Evolutionary conservation across 352 stramenopile genomes (phyloP).

Genomic region (Phytophthora boehmeriae): DNA sequence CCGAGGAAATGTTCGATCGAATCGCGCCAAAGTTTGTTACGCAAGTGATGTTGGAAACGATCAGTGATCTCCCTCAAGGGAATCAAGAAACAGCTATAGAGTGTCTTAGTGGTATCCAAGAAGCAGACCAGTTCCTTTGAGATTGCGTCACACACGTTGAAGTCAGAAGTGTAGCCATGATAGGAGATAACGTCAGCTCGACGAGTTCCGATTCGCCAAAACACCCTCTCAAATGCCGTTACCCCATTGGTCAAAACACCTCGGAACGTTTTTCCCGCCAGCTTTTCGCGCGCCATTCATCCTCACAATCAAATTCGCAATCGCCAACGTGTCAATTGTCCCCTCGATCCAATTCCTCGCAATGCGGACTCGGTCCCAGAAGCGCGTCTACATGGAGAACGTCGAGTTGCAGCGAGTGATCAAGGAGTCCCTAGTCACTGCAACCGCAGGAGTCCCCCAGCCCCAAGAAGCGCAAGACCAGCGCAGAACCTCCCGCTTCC

Average conservation of each 20-base stretch:
- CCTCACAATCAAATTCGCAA: constrained; percentile 25
- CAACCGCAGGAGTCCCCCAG: constrained; percentile 11
- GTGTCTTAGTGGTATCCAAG: too few relatives aligned
- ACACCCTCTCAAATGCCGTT: neutral
- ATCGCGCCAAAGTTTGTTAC: too few relatives aligned
- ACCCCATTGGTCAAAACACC: constrained; percentile 16
- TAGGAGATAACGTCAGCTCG: too few relatives aligned
- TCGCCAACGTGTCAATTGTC: neutral
- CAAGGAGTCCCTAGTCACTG: neutral
- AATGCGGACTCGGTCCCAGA: constrained; percentile 38
- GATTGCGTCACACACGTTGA: neutral
- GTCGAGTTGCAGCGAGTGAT: constrained; percentile 15
- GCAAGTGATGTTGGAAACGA: too few relatives aligned
- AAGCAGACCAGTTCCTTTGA: too few relatives aligned
- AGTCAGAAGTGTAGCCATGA: neutral
- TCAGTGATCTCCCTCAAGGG: too few relatives aligned
- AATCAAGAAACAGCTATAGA: too few relatives aligned
- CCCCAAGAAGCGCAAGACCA: constrained; percentile 37
- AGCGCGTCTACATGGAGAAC: constrained; percentile 21
- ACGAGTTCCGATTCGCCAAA: constrained; percentile 19
- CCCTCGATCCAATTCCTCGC: constrained; percentile 1
- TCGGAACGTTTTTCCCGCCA: constrained; percentile 14
- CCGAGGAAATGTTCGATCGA: too few relatives aligned
- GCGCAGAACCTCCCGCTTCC: constrained; percentile 11
- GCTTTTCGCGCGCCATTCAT: constrained; percentile 28